Percentiles rank a stretch among this genome's conserved stretches.
phyloP scores from a whole-genome alignment of 176 grass and related monocot genomes.

The Triticum monococcum region DNA sequence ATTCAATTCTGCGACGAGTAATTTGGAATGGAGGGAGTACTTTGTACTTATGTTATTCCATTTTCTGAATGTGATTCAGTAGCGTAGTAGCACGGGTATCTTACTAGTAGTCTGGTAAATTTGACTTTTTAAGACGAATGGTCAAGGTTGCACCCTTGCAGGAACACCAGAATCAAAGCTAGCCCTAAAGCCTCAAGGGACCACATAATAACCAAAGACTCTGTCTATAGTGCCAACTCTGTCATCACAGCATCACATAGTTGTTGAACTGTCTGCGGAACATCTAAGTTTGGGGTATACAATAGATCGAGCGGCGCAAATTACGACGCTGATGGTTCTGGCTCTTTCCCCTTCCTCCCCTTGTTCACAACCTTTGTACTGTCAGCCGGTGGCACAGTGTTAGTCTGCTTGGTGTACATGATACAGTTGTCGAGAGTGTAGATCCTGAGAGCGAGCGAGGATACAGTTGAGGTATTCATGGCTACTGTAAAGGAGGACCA shows the following conservation, averaged over 20 bases:
- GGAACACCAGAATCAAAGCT: slow-evolving; percentile 15
- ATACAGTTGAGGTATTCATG: slow-evolving; percentile 70
- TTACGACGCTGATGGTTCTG: slow-evolving; percentile 29
- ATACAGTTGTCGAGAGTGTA: slow-evolving; percentile 82
- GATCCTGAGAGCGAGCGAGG: slow-evolving; percentile 72
- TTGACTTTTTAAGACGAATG: background rate
- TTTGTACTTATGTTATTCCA: no score
- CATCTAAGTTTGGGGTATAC: slow-evolving; percentile 41
- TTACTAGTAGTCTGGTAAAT: background rate
- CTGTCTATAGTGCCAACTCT: slow-evolving; percentile 24
- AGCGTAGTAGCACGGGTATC: no score
- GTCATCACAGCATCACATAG: background rate
- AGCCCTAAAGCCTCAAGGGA: slow-evolving; percentile 8
- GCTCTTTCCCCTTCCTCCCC: slow-evolving; percentile 41
- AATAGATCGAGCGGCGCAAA: background rate
- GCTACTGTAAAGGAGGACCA: slow-evolving; percentile 91
- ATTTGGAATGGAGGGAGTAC: no score
- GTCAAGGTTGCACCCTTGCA: slow-evolving; percentile 30
- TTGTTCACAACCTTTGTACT: slow-evolving; percentile 43
- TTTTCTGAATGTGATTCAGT: no score
- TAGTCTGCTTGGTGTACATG: slow-evolving; percentile 66
- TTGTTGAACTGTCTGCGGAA: background rate
- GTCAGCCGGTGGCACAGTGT: slow-evolving; percentile 16
- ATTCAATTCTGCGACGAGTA: no score
- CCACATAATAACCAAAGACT: slow-evolving; percentile 19